Percentiles rank a stretch among this genome's conserved stretches.
Evolutionary conservation across 768 basidiomycete species (phyloP).

Genomic region (Coprinopsis cinerea): DNA sequence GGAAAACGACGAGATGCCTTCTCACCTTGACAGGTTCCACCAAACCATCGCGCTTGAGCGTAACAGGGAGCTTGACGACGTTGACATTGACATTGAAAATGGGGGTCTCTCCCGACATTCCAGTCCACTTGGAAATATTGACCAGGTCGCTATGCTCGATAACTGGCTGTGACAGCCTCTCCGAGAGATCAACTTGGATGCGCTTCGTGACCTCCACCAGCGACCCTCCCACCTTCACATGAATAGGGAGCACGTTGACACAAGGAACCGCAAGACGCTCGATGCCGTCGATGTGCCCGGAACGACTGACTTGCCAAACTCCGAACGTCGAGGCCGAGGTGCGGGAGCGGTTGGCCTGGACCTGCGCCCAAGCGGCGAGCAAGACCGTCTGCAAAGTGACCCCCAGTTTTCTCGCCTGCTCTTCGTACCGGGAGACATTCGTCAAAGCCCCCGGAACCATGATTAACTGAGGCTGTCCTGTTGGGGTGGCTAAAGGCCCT

Average conservation of each 20-base stretch:
- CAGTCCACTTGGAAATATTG: slow-evolving; percentile 28
- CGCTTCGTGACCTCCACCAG: slow-evolving; percentile 23
- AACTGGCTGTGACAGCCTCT: slow-evolving; percentile 26
- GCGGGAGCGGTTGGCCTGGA: slow-evolving; percentile 27
- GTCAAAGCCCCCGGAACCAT: slow-evolving; percentile 1
- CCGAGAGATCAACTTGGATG: slow-evolving; percentile 30
- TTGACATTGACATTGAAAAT: slow-evolving; percentile 42
- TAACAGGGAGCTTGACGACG: slow-evolving; percentile 31
- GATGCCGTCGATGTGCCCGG: slow-evolving; percentile 26
- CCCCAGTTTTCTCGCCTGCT: slow-evolving; percentile 30
- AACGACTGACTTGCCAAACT: slow-evolving; percentile 43
- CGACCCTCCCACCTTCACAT: slow-evolving; percentile 18
- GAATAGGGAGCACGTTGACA: slow-evolving; percentile 38
- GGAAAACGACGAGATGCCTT: neutral
- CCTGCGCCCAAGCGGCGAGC: slow-evolving; percentile 37
- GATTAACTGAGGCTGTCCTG: neutral
- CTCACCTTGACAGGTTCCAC: slow-evolving; percentile 31
- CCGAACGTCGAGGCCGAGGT: slow-evolving; percentile 31
- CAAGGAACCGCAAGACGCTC: slow-evolving; percentile 38
- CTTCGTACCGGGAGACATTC: slow-evolving; percentile 28
- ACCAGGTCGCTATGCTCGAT: slow-evolving; percentile 35
- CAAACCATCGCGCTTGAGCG: slow-evolving; percentile 13
- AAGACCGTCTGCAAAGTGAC: slow-evolving; percentile 36
- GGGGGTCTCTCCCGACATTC: slow-evolving; percentile 24
- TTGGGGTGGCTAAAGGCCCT: neutral